Conservation (phyloP, 352 stramenopile genomes). For the Pythium periplocum region DNA sequence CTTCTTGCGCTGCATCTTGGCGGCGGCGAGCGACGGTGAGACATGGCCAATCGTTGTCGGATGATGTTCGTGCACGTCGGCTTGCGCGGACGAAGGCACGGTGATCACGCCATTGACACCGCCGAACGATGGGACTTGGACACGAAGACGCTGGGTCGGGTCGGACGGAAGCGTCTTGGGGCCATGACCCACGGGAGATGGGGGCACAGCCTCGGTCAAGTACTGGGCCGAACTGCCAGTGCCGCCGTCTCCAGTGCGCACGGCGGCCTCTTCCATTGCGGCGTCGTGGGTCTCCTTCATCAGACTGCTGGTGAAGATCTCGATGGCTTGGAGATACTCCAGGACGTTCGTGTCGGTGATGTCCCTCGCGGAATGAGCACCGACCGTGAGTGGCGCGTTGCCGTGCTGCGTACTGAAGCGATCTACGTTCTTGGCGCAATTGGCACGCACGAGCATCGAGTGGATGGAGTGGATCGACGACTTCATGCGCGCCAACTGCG, state of each 20-base stretch:
- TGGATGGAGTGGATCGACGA: slow-evolving; percentile 69
- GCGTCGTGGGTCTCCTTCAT: slow-evolving; percentile 39
- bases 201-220: background rate
- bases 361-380: slow-evolving; percentile 29
- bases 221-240: no score
- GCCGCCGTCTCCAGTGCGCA: no score
- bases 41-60: no score
- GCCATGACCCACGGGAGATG: slow-evolving; percentile 38
- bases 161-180: slow-evolving; percentile 47
- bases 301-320: slow-evolving; percentile 61
- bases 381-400: slow-evolving; percentile 18
- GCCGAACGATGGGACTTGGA: slow-evolving; percentile 52
- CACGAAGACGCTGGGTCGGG: slow-evolving; percentile 42
- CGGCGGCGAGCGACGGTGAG: no score
- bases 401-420: slow-evolving; percentile 19
- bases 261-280: background rate
- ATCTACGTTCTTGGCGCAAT: slow-evolving; percentile 34
- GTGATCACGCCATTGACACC: slow-evolving; percentile 52
- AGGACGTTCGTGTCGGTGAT: slow-evolving; percentile 64
- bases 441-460: slow-evolving; percentile 56
- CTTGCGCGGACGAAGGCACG: slow-evolving; percentile 23
- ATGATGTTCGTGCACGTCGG: background rate
- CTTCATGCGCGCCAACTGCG: slow-evolving; percentile 51
- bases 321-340: slow-evolving; percentile 72
- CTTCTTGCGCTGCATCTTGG: slow-evolving; percentile 24